Evolutionary conservation across 2,329 filamentous ascomycete species (phyloP), one percentile per base, ranked within the genome.

Genomic region (Anisogramma anomala): DNA sequence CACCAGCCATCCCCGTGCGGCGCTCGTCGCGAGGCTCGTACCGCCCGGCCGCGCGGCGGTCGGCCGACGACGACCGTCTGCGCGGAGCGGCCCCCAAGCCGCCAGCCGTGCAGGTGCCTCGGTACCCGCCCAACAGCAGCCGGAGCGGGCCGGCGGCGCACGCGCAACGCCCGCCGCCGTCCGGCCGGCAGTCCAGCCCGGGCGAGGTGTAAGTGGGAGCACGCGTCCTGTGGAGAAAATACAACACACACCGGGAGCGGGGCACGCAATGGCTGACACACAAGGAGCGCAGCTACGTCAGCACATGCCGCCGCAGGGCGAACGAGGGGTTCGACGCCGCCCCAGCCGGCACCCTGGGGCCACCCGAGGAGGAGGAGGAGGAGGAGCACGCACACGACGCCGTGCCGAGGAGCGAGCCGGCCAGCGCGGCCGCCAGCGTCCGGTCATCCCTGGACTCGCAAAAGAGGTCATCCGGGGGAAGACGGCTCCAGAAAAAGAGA

Each of bases 281-380:
- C n/a, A n/a, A n/a, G n/a, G n/a, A n/a, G n/a, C n/a, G n/a, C 9
- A 47, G 44, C 14, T 57, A 62, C 41, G 42, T 54, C 33, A 65
- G 63, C 45, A 57, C 55, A 11, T 43, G 46, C 11, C 45, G 54
- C 4, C 52, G 63, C n/a, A 58, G 55, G 36, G 58, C 63, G 18
- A 64, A 65, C 48, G 50, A 56, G 4, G 58, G 56, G 0, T 64
- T 65, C 30, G 59, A 64, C 43, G 50, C 66, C 8, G 46, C 64
- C 8, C 61, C 61, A 10, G 61, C 60, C 6, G 63, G 63, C 9
- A 64, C 61, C 39, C 62, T 57, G 41, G 52, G 48, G 1, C 15
- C 18, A 3, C 34, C 33, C 0, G 46, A 42, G 5, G 44, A 48
- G 19, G 39, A 41, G 18, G 4, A 20, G 3, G 27, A 39, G 17